A percentile compares a stretch with the other conserved stretches of the same genome.
These are phyloP conservation scores for Fraxinus americana DNA, from an alignment of 257 asterid genomes.

Conservation along the genomic window DNA sequence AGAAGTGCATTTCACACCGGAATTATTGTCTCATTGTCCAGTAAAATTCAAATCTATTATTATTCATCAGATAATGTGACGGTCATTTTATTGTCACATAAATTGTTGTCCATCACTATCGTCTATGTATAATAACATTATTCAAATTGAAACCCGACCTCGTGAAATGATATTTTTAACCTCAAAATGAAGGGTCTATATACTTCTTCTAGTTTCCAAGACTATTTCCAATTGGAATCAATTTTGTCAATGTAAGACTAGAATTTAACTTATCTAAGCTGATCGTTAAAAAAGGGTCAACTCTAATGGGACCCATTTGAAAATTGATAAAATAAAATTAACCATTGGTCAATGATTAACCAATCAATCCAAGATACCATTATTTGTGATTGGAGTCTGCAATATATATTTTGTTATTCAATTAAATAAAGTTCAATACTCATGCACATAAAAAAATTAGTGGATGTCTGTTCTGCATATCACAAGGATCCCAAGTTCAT, in stretches of 20 bases:
- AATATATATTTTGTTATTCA: not conserved
- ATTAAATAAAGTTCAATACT: slow-evolving; percentile 31
- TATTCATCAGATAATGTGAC: too few species aligned
- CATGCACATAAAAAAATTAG: slow-evolving; percentile 38
- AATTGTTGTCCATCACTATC: too few species aligned
- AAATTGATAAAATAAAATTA: slow-evolving; percentile 27
- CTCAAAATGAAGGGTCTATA: not conserved
- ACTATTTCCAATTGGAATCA: too few species aligned
- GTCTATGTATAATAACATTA: too few species aligned
- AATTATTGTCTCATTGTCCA: too few species aligned
- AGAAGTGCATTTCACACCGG: too few species aligned
- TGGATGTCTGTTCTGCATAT: slow-evolving; percentile 25
- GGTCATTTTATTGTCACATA: too few species aligned
- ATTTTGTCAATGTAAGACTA: too few species aligned
- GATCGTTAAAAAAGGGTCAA: slow-evolving; percentile 46
- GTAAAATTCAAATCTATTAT: too few species aligned
- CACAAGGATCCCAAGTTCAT: slow-evolving; percentile 13
- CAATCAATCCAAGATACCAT: slow-evolving; percentile 48
- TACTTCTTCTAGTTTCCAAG: slow-evolving; percentile 18
- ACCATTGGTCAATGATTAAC: slow-evolving; percentile 63
- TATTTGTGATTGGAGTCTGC: slow-evolving; percentile 41
- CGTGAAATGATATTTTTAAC: too few species aligned
- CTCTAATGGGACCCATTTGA: slow-evolving; percentile 40
- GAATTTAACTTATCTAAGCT: slow-evolving; percentile 40
- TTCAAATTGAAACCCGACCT: too few species aligned